phyloP scores from a whole-genome alignment of 1,284 basidiomycete genomes.

The Leccinum fuscescens region DNA sequence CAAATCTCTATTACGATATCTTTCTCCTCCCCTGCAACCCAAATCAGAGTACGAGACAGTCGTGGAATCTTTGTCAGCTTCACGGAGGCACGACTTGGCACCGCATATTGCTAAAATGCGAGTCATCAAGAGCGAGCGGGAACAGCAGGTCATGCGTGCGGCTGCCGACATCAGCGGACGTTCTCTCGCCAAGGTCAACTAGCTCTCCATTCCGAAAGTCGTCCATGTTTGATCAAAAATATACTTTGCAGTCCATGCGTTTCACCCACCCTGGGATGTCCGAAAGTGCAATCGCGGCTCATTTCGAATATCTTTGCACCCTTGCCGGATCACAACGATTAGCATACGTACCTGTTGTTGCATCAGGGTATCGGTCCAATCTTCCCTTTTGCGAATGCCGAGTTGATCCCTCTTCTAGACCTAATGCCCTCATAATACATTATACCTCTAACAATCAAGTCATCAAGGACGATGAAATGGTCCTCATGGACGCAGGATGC shows the following conservation, averaged over 20 bases:
- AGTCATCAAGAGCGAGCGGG: constrained; percentile 67
- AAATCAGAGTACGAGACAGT: constrained; percentile 50
- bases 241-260: constrained; percentile 69
- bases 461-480: constrained; percentile 69
- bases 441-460: constrained; percentile 88
- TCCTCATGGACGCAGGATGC: constrained; percentile 88
- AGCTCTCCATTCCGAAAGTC: neutral
- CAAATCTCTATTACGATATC: constrained; percentile 50
- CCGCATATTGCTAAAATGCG: constrained; percentile 63
- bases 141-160: constrained; percentile 67
- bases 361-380: constrained; percentile 67
- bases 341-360: constrained; percentile 94
- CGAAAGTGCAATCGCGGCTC: constrained; percentile 76
- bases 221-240: neutral
- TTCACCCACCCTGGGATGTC: constrained; percentile 70
- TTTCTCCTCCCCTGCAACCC: constrained; percentile 38
- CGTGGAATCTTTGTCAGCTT: constrained; percentile 49
- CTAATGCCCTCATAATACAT: constrained; percentile 87
- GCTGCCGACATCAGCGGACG: constrained; percentile 77
- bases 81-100: constrained; percentile 51
- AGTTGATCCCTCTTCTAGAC: constrained; percentile 41
- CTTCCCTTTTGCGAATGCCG: neutral
- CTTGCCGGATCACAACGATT: constrained; percentile 78
- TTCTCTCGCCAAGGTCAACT: constrained; percentile 70
- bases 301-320: constrained; percentile 86